Evolutionary conservation across 257 asterid genomes (phyloP).

Genomic region (Apocynum venetum): DNA sequence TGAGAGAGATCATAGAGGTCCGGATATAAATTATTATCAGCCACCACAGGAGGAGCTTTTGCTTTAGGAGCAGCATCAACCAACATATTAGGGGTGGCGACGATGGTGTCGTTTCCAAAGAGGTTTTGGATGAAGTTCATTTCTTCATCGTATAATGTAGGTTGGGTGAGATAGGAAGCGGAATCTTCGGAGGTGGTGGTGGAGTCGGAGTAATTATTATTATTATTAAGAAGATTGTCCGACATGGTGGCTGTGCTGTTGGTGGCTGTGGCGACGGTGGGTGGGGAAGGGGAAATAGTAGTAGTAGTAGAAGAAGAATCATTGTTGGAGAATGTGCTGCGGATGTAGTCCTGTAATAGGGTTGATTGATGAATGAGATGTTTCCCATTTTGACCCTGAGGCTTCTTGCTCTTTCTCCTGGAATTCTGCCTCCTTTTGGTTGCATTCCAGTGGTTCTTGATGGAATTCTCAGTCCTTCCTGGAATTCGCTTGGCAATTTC

Average conservation of each 20-base stretch:
- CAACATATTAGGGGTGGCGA: too few relatives aligned
- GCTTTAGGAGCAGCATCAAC: too few relatives aligned
- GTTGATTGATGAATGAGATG: conserved; percentile 22
- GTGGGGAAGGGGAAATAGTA: not conserved
- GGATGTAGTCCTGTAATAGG: conserved; percentile 58
- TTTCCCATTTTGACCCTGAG: conserved; percentile 16
- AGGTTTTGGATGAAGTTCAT: conserved; percentile 45
- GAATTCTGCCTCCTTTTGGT: conserved; percentile 56
- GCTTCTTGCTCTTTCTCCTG: conserved; percentile 35
- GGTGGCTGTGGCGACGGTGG: not conserved
- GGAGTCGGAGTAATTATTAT: not conserved
- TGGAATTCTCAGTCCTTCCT: conserved; percentile 75
- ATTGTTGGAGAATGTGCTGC: conserved; percentile 15
- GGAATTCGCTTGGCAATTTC: conserved; percentile 64
- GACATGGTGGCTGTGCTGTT: not conserved
- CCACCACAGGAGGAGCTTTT: too few relatives aligned
- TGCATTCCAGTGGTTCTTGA: conserved; percentile 88
- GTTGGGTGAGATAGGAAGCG: conserved; percentile 30
- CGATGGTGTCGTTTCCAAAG: conserved; percentile 24
- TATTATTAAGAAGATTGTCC: too few relatives aligned
- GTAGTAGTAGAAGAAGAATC: not conserved
- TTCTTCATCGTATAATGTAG: conserved; percentile 42
- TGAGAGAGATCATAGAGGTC: conserved; percentile 23
- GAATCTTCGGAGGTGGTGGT: conserved; percentile 21
- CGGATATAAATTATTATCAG: not conserved